These are phyloP conservation scores for Arabidopsis hybrid DNA, from an alignment of 441 rosid species.

Conservation along the genomic window DNA sequence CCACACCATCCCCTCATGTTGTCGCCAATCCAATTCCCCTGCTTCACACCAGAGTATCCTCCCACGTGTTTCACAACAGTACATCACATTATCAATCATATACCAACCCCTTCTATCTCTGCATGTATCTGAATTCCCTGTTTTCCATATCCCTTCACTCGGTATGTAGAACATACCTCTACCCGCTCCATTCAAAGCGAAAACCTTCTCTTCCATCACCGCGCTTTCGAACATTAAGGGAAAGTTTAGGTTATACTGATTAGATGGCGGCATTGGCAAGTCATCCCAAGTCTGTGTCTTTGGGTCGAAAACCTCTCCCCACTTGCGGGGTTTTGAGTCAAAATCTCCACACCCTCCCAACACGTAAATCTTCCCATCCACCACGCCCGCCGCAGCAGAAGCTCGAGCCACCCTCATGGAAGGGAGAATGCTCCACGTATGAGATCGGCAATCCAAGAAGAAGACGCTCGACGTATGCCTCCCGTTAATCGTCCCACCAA, in stretches of 20 bases:
- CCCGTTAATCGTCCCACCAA: no score
- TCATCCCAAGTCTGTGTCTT: neutral
- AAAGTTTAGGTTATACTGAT: no score
- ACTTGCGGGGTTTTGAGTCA: neutral
- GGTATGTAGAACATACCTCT: neutral
- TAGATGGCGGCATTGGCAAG: no score
- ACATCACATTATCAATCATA: neutral
- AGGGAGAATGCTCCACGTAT: neutral
- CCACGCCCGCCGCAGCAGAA: neutral
- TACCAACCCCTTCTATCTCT: neutral
- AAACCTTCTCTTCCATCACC: no score
- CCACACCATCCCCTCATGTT: neutral
- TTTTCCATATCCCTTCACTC: neutral
- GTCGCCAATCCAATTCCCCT: neutral
- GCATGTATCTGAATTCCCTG: neutral
- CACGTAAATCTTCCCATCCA: neutral
- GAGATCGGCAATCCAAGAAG: neutral
- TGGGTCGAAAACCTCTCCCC: constrained; percentile 13
- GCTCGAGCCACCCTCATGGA: neutral
- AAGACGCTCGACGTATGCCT: neutral
- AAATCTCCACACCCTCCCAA: neutral
- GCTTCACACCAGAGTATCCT: neutral
- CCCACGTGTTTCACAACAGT: neutral
- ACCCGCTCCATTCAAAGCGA: no score
- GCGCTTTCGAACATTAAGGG: no score